Base-by-base conservation (phyloP, 768 basidiomycete species). In the Mycena vitilis region DNA sequence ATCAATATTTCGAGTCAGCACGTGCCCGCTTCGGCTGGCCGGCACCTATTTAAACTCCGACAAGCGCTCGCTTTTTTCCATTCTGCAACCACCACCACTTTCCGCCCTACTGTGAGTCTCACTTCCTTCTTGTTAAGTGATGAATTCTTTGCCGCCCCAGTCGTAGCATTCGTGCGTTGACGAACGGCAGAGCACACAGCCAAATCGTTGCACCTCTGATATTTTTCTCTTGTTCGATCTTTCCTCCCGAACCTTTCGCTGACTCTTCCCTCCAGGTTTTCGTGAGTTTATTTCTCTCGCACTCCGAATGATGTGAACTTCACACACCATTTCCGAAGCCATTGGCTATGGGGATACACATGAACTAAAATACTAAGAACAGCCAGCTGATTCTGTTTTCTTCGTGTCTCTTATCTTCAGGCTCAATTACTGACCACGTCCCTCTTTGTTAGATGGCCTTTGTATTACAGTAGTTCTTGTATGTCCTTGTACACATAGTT, bases 101-200 rank as follows among this genome's bases (percentile, higher is more conserved):
- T 44, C 42, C 44, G 6, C 44, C n/a, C 30, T 48, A 69, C 48
- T 60, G 84, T 83, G 70, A 80, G 83, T 80, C 40, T 38, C 9
- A 8, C 23, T 65, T 68, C 66, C 58, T 67, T 30, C 44, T 67
- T 64, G 38, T 52, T 66, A 30, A 42, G 53, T 84, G 89, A 90
- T 89, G 89, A 88, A 81, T 85, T 85, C 86, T 77, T 84, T 89
- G 89, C 88, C 89, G 89, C 89, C 89, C 89, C 89, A 90, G 89
- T 89, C 89, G 81, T 89, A 90, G 87, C 84, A 70, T 66, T 72
- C 61, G 34, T 73, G 84, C 88, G 60, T 80, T 90, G 89, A 90
- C 84, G 89, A 91, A 77, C 74, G 87, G 88, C 82, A 82, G 81
- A 86, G 89, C 89, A 89, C 81, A 85, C 71, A 88, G 87, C 88